phyloP scores from a whole-genome alignment of 1,284 basidiomycete species.

The Ceratobasidium sp. region DNA sequence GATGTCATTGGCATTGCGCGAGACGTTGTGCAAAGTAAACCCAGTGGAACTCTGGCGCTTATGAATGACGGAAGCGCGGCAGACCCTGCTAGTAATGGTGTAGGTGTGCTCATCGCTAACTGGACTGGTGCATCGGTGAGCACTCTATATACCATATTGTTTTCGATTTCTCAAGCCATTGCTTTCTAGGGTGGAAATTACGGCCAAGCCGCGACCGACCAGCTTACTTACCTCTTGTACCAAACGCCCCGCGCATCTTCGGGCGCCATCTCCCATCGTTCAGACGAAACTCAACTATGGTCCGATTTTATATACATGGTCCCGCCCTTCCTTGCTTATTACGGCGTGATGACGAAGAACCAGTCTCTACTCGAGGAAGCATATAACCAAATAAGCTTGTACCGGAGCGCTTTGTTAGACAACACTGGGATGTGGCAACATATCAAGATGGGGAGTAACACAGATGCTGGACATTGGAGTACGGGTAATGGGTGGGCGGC shows the following conservation, averaged over 20 bases:
- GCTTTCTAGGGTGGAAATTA: slow-evolving; percentile 39
- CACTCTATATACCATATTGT: too few relatives aligned
- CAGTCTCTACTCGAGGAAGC: slow-evolving; percentile 61
- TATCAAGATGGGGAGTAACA: slow-evolving; percentile 60
- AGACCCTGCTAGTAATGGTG: slow-evolving; percentile 86
- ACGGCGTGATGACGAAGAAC: slow-evolving; percentile 64
- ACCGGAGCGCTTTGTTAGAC: slow-evolving; percentile 62
- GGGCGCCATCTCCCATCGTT: slow-evolving; percentile 68
- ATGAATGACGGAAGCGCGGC: slow-evolving; percentile 73
- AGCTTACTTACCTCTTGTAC: slow-evolving; percentile 57
- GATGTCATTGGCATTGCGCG: slow-evolving; percentile 72
- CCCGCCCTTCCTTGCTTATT: slow-evolving; percentile 68
- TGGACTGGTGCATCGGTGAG: slow-evolving; percentile 74
- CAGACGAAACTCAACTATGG: slow-evolving; percentile 60
- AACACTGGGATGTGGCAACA: slow-evolving; percentile 59
- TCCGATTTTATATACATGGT: slow-evolving; percentile 74
- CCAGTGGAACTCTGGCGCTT: slow-evolving; percentile 60
- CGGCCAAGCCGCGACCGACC: slow-evolving; percentile 47
- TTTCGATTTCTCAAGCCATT: too few relatives aligned
- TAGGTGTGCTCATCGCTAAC: slow-evolving; percentile 82
- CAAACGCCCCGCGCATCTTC: slow-evolving; percentile 61
- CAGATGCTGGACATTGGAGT: slow-evolving; percentile 68
- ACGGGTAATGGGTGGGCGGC: slow-evolving; percentile 63
- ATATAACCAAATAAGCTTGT: slow-evolving; percentile 64
- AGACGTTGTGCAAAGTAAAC: slow-evolving; percentile 62